Base-by-base conservation (phyloP, 1,139 yeast species). In the Taphrina betulina region DNA sequence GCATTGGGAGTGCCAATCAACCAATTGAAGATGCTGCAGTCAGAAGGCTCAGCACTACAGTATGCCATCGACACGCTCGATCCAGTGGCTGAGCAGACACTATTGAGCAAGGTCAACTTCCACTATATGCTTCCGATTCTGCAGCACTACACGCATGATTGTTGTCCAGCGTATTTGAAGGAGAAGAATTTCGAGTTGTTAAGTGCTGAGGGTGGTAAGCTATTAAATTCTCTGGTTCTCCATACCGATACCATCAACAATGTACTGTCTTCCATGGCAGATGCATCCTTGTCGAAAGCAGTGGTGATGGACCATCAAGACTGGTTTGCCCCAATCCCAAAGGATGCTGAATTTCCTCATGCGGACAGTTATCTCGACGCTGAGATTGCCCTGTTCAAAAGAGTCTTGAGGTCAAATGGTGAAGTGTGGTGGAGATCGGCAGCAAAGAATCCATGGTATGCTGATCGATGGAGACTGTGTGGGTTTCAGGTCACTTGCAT, bases 291-390 rank as follows among this genome's bases (percentile, higher is more conserved):
- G 53, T 80, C 89, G 7, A 82, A 83, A 64, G 92, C 92, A 24
- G 79, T 86, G 50, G 83, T 86, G 58, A 86, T 86, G 95, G 95
- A 86, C 68, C 95, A 86, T 68, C 84, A 85, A 92, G 95, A 86
- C 69, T 86, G 95, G 95, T 85, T 85, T 67, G 51, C 34, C 5
- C 35, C 54, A 2, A 50, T 50, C 12, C 17, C 36, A 16, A 12
- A 38, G 5, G 40, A 12, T 14, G 20, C 26, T n/a, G 23, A 40
- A 8, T 50, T 50, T 26, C 54, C 54, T 3, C 82, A 81, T 63
- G 83, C 86, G 37, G 68, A 74, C 19, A 74, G 76, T 54, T 95
- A 86, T 68, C 82, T 86, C 63, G 67, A 75, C 28, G 37, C 38
- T 7, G 56, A 52, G 37, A 42, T 52, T 22, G 34, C 24, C 24